These are phyloP conservation scores for Zopfia rhizophila DNA, from an alignment of 2,329 filamentous ascomycete genomes.

Conservation along the genomic window DNA sequence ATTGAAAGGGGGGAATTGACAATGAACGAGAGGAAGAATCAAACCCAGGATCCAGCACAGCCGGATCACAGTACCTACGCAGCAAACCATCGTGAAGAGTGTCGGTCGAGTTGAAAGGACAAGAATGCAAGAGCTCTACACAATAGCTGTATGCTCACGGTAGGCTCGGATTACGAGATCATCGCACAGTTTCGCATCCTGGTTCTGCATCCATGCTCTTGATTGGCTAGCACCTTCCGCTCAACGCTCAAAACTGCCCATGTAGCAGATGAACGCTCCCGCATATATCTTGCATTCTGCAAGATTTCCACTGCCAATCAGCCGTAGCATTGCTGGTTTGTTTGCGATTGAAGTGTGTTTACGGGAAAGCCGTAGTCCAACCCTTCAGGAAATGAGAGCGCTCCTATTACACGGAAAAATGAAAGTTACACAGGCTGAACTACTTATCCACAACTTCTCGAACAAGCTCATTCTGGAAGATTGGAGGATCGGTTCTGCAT, in stretches of 20 bases:
- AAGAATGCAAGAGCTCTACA: conserved; percentile 8
- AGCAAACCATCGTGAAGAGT: conserved; percentile 21
- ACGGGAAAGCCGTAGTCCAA: not conserved
- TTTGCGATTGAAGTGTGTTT: not conserved
- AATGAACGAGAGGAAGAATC: conserved; percentile 18
- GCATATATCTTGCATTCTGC: conserved; percentile 13
- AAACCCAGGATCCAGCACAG: conserved; percentile 32
- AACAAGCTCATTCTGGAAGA: not conserved
- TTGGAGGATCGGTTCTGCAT: conserved; percentile 5
- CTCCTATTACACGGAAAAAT: not conserved
- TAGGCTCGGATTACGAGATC: conserved; percentile 9
- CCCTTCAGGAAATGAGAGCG: not conserved
- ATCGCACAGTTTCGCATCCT: conserved; percentile 17
- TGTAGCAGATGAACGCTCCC: conserved; percentile 18
- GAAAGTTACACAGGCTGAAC: conserved; percentile 7
- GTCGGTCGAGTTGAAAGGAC: conserved; percentile 8
- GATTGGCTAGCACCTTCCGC: conserved; percentile 8
- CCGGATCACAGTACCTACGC: conserved; percentile 17
- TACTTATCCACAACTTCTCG: not conserved
- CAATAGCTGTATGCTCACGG: conserved; percentile 6
- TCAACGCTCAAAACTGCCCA: conserved; percentile 12
- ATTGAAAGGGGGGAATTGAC: conserved; percentile 19
- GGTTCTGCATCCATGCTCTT: conserved; percentile 1
- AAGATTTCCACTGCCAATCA: conserved; percentile 4
- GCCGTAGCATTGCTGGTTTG: not conserved